phyloP scores from a whole-genome alignment of 176 grass and related monocot genomes.

The Neostapfia colusana region DNA sequence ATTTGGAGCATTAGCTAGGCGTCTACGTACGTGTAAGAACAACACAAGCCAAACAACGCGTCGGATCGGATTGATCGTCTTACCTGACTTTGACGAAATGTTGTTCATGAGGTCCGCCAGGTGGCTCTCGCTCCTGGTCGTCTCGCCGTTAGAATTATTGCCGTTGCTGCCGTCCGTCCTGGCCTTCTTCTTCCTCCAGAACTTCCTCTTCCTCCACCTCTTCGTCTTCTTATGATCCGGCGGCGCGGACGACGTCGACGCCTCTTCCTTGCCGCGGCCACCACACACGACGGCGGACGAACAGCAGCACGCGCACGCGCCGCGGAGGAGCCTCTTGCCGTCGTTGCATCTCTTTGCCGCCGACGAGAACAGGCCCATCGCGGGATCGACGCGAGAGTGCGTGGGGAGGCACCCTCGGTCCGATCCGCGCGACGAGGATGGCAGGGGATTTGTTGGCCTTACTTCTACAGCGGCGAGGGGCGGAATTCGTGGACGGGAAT shows the following conservation, averaged over 20 bases:
- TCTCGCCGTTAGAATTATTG: not conserved
- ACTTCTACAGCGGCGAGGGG: slow-evolving; percentile 31
- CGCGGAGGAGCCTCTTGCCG: slow-evolving; percentile 38
- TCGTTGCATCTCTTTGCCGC: slow-evolving; percentile 42
- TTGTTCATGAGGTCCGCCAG: slow-evolving; percentile 54
- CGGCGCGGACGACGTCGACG: slow-evolving; percentile 22
- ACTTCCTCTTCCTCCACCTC: slow-evolving; percentile 44
- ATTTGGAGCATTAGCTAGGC: too few species aligned
- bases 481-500: too few species aligned
- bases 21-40: too few species aligned
- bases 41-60: too few species aligned
- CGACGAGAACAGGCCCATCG: slow-evolving; percentile 43
- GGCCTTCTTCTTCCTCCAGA: slow-evolving; percentile 56
- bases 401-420: slow-evolving; percentile 37
- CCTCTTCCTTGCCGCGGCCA: slow-evolving; percentile 32
- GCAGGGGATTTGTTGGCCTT: slow-evolving; percentile 17
- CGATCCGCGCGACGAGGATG: slow-evolving; percentile 27
- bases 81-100: slow-evolving; percentile 63
- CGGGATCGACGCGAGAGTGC: slow-evolving; percentile 53
- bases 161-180: slow-evolving; percentile 8
- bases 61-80: too few species aligned
- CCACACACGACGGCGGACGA: not conserved
- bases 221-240: slow-evolving; percentile 37
- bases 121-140: slow-evolving; percentile 21
- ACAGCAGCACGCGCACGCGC: slow-evolving; percentile 25